Conservation (phyloP, 1,284 basidiomycete genomes). For the Takashimella tepidaria region DNA sequence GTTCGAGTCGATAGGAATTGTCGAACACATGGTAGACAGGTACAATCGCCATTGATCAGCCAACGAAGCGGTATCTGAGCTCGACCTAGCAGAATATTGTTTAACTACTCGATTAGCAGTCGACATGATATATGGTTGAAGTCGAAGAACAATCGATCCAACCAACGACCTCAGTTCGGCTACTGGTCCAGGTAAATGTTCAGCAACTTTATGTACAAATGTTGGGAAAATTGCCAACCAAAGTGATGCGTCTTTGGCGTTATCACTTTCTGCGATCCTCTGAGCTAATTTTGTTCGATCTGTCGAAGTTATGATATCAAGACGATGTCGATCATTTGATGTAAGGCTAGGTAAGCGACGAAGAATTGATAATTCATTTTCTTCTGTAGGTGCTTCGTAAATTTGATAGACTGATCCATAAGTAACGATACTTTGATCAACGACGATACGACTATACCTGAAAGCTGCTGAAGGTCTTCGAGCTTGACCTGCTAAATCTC, state of each 20-base stretch:
- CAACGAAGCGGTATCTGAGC: conserved; percentile 58
- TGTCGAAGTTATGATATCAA: conserved; percentile 23
- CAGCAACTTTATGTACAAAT: conserved; percentile 42
- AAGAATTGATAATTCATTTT: conserved; percentile 34
- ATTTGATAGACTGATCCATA: conserved; percentile 28
- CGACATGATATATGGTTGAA: conserved; percentile 45
- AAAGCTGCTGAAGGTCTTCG: conserved; percentile 39
- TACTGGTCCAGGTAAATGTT: conserved; percentile 43
- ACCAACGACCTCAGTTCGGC: conserved; percentile 45
- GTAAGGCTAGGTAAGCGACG: conserved; percentile 35
- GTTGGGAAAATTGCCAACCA: conserved; percentile 48
- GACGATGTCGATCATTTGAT: conserved; percentile 28
- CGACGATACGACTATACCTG: conserved; percentile 32
- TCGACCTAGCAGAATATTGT: conserved; percentile 4
- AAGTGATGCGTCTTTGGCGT: conserved; percentile 44
- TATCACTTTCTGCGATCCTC: conserved; percentile 47
- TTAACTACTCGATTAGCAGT: conserved; percentile 25
- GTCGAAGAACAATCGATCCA: conserved; percentile 42
- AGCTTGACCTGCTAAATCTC: conserved; percentile 34
- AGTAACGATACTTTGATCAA: conserved; percentile 21
- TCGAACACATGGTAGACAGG: conserved; percentile 75
- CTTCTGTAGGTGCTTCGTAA: conserved; percentile 27
- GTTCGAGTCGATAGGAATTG: conserved; percentile 46
- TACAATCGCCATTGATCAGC: conserved; percentile 86
- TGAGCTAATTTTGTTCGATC: conserved; percentile 26